These are phyloP conservation scores for Colletotrichum melonis DNA, from an alignment of 2,329 filamentous ascomycete species.

Conservation along the genomic window DNA sequence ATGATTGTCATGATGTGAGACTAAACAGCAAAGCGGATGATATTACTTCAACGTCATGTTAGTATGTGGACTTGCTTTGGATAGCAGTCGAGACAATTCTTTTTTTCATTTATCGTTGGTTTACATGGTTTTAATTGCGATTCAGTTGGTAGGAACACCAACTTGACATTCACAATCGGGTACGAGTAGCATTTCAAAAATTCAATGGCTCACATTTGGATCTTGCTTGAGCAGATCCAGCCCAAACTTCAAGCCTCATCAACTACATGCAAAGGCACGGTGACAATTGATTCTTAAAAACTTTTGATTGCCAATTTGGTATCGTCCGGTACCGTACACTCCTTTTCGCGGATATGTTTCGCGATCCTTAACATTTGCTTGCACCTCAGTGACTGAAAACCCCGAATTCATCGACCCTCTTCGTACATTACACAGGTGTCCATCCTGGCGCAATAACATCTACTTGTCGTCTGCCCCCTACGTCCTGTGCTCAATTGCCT, in stretches of 20 bases:
- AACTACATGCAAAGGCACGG: background rate
- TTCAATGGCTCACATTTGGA: conserved; percentile 2
- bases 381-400: background rate
- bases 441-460: background rate
- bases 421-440: conserved; percentile 10
- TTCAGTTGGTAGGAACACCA: background rate
- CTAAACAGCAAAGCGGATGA: conserved; percentile 29
- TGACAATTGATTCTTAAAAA: background rate
- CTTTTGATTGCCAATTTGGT: conserved; percentile 34
- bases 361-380: conserved; percentile 12
- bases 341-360: conserved; percentile 11
- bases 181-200: conserved; percentile 7
- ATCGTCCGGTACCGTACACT: conserved; percentile 29
- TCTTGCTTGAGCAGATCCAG: background rate
- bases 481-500: background rate
- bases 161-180: background rate
- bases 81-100: background rate
- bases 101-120: background rate
- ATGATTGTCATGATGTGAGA: conserved; percentile 32
- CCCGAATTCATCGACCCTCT: background rate
- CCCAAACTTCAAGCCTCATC: background rate
- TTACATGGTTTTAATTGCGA: conserved; percentile 25
- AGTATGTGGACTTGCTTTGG: background rate
- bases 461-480: background rate
- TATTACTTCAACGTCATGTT: background rate